Conservation (phyloP, 805 yeast genomes). For the Sugiyamaella mastotermitis region DNA sequence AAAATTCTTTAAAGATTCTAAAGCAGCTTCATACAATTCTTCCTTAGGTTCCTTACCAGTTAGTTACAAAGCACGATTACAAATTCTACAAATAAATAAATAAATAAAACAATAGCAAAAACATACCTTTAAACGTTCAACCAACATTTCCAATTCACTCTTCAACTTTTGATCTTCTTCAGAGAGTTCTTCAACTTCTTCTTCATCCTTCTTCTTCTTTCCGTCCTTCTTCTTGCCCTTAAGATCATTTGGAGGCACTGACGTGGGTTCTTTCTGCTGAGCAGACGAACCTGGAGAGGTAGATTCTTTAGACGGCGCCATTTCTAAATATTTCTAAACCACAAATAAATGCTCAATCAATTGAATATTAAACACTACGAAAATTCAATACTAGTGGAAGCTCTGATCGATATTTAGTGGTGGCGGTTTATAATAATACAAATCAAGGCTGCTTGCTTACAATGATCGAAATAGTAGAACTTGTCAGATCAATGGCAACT, state of each 20-base stretch:
- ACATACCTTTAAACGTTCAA: conserved; percentile 65
- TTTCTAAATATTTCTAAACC: too few relatives aligned
- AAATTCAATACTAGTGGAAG: too few relatives aligned
- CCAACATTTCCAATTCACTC: conserved; percentile 78
- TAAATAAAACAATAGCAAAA: conserved; percentile 12
- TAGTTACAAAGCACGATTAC: conserved; percentile 2
- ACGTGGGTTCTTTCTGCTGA: too few relatives aligned
- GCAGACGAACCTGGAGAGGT: conserved; percentile 1
- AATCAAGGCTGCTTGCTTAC: too few relatives aligned
- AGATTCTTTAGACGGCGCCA: conserved; percentile 13
- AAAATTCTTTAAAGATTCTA: conserved; percentile 63
- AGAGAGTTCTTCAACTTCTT: conserved; percentile 73
- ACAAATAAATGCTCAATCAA: too few relatives aligned
- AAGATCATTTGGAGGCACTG: too few relatives aligned
- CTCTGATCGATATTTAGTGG: too few relatives aligned
- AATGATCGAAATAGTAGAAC: too few relatives aligned
- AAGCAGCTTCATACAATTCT: conserved; percentile 51
- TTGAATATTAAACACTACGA: too few relatives aligned
- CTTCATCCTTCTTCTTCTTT: conserved; percentile 28
- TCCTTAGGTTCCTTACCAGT: conserved; percentile 28
- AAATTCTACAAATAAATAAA: conserved; percentile 4
- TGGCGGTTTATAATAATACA: too few relatives aligned
- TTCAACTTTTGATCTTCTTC: conserved; percentile 91
- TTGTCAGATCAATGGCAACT: too few relatives aligned
- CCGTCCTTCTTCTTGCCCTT: conserved; percentile 17